Conservation (phyloP, 2,329 filamentous ascomycete genomes). For the Bertia moriformis region DNA sequence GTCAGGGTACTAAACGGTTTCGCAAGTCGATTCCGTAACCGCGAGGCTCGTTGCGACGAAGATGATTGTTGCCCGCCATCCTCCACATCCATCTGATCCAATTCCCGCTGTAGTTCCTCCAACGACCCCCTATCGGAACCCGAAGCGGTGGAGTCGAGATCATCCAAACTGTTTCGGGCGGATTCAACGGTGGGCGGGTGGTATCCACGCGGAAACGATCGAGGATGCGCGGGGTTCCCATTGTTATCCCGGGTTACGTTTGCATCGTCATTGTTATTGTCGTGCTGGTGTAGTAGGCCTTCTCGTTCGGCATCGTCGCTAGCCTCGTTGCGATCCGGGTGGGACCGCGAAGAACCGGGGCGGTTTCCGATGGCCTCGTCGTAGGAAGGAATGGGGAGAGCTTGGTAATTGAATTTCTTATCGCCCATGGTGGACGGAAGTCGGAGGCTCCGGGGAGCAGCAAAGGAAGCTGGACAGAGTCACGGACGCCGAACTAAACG, state of each 20-base stretch:
- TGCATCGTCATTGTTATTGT: too few relatives aligned
- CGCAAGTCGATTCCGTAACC: conserved; percentile 31
- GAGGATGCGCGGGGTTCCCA: conserved; percentile 9
- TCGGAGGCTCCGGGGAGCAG: conserved; percentile 16
- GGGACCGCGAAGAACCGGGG: conserved; percentile 29
- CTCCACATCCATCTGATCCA: conserved; percentile 45
- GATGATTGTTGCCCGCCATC: conserved; percentile 20
- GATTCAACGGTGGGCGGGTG: conserved; percentile 47
- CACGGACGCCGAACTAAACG: conserved; percentile 12
- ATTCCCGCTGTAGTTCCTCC: conserved; percentile 32
- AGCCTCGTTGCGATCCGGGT: conserved; percentile 32
- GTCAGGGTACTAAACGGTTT: conserved; percentile 40
- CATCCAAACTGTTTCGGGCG: conserved; percentile 38
- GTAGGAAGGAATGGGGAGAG: conserved; percentile 48
- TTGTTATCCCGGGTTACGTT: too few relatives aligned
- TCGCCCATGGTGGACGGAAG: conserved; percentile 16
- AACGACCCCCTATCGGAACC: conserved; percentile 26
- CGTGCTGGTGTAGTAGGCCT: conserved; percentile 30
- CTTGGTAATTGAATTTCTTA: conserved; percentile 15
- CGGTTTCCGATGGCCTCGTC: conserved; percentile 46
- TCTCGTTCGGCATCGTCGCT: conserved; percentile 47
- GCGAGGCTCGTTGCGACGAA: conserved; percentile 14
- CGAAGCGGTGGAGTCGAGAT: conserved; percentile 31
- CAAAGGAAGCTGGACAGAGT: conserved; percentile 11
- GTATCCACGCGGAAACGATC: conserved; percentile 21